Conservation (phyloP, 257 asterid species). For the Osmanthus fragrans region DNA sequence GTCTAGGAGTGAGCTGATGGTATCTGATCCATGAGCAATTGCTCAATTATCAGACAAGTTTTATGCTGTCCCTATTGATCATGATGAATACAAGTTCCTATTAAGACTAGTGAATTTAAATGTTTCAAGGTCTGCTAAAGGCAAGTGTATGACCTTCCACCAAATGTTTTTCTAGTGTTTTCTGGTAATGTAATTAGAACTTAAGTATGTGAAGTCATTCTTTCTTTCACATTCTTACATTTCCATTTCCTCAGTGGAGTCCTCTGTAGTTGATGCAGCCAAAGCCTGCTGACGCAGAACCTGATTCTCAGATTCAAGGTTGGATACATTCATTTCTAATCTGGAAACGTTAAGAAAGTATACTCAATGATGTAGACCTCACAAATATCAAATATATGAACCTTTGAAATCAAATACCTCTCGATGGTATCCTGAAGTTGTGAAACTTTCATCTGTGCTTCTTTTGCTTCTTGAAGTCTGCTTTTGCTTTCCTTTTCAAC, state of each 20-base stretch:
- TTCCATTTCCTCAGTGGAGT: slow-evolving; percentile 68
- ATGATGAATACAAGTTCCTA: neutral
- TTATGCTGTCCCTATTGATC: neutral
- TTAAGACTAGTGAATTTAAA: neutral
- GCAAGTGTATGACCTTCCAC: slow-evolving; percentile 4
- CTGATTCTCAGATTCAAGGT: slow-evolving; percentile 91
- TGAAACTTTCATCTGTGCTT: slow-evolving; percentile 58
- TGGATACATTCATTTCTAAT: slow-evolving; percentile 69
- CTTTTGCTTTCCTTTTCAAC: slow-evolving; percentile 65
- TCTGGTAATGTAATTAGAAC: slow-evolving; percentile 5
- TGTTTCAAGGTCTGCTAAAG: neutral
- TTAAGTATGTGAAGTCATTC: slow-evolving; percentile 16
- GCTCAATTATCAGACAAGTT: neutral
- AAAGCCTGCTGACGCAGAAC: slow-evolving; percentile 91
- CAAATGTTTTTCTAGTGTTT: slow-evolving; percentile 20
- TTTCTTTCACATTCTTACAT: slow-evolving; percentile 47
- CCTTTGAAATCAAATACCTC: slow-evolving; percentile 48
- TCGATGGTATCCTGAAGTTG: slow-evolving; percentile 81
- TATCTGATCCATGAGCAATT: neutral
- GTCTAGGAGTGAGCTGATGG: slow-evolving; percentile 1
- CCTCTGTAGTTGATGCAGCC: slow-evolving; percentile 73
- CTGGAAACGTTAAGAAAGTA: slow-evolving; percentile 44
- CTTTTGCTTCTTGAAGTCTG: slow-evolving; percentile 69
- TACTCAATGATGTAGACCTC: slow-evolving; percentile 24
- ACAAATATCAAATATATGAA: slow-evolving; percentile 14